These are phyloP conservation scores for Penicillium ochrochloron DNA, from an alignment of 495 filamentous ascomycete species.

Conservation along the genomic window DNA sequence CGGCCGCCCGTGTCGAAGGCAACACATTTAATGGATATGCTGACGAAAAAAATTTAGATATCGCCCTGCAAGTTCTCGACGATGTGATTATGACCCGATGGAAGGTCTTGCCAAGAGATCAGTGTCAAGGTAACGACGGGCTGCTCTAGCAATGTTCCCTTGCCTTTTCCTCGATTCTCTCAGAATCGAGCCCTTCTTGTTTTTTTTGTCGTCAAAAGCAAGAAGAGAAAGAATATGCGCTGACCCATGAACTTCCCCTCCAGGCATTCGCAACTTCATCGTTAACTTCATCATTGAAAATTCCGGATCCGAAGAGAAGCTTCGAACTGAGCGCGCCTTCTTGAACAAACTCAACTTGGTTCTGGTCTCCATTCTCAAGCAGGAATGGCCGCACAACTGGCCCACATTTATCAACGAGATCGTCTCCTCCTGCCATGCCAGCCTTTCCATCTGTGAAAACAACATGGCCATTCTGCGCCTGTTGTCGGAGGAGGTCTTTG, in stretches of 20 bases:
- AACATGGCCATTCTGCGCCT: constrained; percentile 98
- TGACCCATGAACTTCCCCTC: constrained; percentile 14
- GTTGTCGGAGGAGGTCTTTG: constrained; percentile 97
- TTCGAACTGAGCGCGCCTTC: constrained; percentile 79
- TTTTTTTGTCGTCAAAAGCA: background rate
- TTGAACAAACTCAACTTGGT: constrained; percentile 98
- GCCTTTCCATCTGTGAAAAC: constrained; percentile 97
- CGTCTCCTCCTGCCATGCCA: constrained; percentile 90
- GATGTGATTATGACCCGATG: constrained; percentile 98
- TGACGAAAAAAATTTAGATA: constrained; percentile 63
- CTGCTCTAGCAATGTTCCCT: background rate
- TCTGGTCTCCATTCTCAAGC: constrained; percentile 95
- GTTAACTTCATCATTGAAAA: constrained; percentile 96
- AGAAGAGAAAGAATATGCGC: constrained; percentile 6
- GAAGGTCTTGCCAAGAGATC: constrained; percentile 94
- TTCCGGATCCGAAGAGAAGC: constrained; percentile 83
- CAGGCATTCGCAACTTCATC: constrained; percentile 97
- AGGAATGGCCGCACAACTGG: constrained; percentile 99
- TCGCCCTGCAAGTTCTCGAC: constrained; percentile 95
- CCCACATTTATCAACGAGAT: constrained; percentile 99
- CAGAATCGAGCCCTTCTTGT: background rate
- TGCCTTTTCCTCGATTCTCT: background rate
- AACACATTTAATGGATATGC: constrained; percentile 27
- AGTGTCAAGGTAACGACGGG: constrained; percentile 77
- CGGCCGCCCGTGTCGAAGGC: background rate